Evolutionary conservation across 2,329 filamentous ascomycete genomes (phyloP), one percentile per base, ranked within the genome.

Genomic region (Paracoccidioides lutzii): DNA sequence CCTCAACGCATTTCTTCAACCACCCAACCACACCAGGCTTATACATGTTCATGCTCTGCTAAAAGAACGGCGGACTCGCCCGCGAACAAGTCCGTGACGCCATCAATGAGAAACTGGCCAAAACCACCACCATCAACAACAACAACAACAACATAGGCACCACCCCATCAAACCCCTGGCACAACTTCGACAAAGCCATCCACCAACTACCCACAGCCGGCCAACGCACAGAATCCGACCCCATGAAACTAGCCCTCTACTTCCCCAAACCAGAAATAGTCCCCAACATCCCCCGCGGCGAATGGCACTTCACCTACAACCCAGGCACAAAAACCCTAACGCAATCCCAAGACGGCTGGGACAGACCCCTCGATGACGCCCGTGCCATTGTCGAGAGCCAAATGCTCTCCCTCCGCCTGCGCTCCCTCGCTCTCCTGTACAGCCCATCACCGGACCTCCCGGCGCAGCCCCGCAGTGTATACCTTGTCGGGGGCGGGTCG

Each of bases 31-130:
- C 89, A 0, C 76, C 84, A 0, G 89, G 87, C 0, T 81, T 96
- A 58, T 96, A 95, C 79, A 97, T 98, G 93, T 97, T 98, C 73
- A 98, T 98, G 93, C 82, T 98, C 40, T 98, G 93, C 78, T 98
- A 97, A 78, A 97, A 97, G 74, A 98, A 98, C 73, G 93, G 93
- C 62, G 90, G 90, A 2, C 82, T 97, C 1, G 91, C 93, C 1
- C 86, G 93, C 46, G 93, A 98, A 69, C 84, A 87, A 64, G 82
- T 97, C 59, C 86, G 93, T 55, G 89, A 98, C 67, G 78, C 81
- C 0, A 81, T 97, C 53, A 85, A 89, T 59, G 64, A 71, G 55
- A 66, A 69, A 43, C 70, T 74, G 28, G 71, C 73, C 32, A 69
- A 75, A 8, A 14, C 37, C 37, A 28, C 14, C 33, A 22, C 48